Evolutionary conservation across 1,139 yeast species (phyloP).

Genomic region (Yamadazyma pseudoaaseri): DNA sequence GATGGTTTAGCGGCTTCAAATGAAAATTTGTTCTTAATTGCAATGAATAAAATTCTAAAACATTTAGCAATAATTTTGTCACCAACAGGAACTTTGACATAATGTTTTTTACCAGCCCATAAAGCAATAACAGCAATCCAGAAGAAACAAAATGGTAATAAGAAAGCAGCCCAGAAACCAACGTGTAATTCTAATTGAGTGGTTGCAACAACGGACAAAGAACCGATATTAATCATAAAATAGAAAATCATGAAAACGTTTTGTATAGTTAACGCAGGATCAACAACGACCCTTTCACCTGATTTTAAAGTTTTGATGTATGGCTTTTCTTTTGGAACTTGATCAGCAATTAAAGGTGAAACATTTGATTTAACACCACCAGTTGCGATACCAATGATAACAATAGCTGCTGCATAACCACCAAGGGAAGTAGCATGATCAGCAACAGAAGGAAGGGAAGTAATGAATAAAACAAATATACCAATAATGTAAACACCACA

Average conservation of each 20-base stretch:
- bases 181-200: slow-evolving; percentile 37
- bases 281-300: slow-evolving; percentile 40
- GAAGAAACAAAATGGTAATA: slow-evolving; percentile 66
- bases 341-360: slow-evolving; percentile 79
- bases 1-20: slow-evolving; percentile 59
- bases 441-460: slow-evolving; percentile 68
- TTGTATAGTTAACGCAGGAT: slow-evolving; percentile 42
- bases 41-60: slow-evolving; percentile 48
- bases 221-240: slow-evolving; percentile 42
- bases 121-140: slow-evolving; percentile 58
- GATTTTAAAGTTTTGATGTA: slow-evolving; percentile 30
- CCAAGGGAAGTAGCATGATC: slow-evolving; percentile 45
- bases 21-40: slow-evolving; percentile 47
- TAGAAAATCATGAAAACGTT: slow-evolving; percentile 44
- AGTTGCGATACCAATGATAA: slow-evolving; percentile 73
- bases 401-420: slow-evolving; percentile 59
- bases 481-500: slow-evolving; percentile 62
- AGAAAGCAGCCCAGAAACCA: slow-evolving; percentile 46
- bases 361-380: slow-evolving; percentile 83
- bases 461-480: slow-evolving; percentile 62
- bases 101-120: slow-evolving; percentile 53
- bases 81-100: slow-evolving; percentile 60
- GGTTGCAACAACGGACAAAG: slow-evolving; percentile 42
- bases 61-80: slow-evolving; percentile 62
- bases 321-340: slow-evolving; percentile 47